Evolutionary conservation across 805 yeast species (phyloP).

Genomic region (Millerozyma miso): DNA sequence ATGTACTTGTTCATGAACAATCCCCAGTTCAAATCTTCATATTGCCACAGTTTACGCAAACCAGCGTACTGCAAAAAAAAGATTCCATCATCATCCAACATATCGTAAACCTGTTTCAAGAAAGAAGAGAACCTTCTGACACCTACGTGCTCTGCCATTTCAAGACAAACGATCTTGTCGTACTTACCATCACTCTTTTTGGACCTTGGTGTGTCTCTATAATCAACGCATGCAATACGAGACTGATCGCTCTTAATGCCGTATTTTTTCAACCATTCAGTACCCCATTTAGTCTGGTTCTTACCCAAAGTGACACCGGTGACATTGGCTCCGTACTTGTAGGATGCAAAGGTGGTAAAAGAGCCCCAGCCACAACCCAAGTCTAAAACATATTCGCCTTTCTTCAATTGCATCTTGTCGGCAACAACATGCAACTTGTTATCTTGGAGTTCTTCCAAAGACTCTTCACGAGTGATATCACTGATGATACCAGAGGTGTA

Average conservation of each 20-base stretch:
- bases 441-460: constrained; percentile 80
- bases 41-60: constrained; percentile 87
- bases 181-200: constrained; percentile 45
- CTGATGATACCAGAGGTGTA: constrained; percentile 83
- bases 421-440: constrained; percentile 85
- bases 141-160: constrained; percentile 97
- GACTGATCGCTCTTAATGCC: constrained; percentile 70
- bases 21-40: constrained; percentile 92
- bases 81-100: constrained; percentile 88
- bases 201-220: constrained; percentile 84
- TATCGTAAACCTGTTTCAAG: constrained; percentile 74
- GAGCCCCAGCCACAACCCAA: constrained; percentile 98
- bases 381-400: constrained; percentile 75
- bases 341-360: constrained; percentile 77
- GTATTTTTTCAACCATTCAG: constrained; percentile 59
- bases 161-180: constrained; percentile 85
- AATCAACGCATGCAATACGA: constrained; percentile 75
- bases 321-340: constrained; percentile 76
- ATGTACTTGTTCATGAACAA: constrained; percentile 92
- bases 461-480: constrained; percentile 66
- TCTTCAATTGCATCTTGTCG: constrained; percentile 70
- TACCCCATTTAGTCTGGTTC: constrained; percentile 91
- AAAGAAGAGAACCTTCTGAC: constrained; percentile 75
- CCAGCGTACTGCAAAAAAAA: constrained; percentile 89
- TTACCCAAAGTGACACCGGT: constrained; percentile 89